phyloP scores from a whole-genome alignment of 768 basidiomycete species.

The Paxillus rubicundulus region DNA sequence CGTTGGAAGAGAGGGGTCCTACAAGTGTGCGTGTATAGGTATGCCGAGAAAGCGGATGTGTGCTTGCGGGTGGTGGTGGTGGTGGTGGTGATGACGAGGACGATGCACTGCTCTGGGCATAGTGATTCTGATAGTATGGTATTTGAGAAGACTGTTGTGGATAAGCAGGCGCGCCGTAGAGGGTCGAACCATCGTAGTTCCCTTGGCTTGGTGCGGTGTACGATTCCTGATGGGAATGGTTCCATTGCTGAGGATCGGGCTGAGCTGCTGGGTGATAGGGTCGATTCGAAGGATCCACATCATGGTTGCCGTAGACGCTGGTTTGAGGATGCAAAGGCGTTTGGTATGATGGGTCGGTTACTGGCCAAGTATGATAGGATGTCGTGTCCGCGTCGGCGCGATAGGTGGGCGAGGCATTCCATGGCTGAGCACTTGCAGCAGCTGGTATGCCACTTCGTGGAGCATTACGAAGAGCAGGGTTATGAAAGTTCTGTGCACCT shows the following conservation, averaged over 20 bases:
- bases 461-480: conserved; percentile 46
- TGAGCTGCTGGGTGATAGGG: conserved; percentile 31
- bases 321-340: conserved; percentile 25
- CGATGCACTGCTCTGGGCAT: conserved; percentile 23
- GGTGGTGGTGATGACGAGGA: conserved; percentile 32
- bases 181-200: conserved; percentile 20
- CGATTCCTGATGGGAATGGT: conserved; percentile 24
- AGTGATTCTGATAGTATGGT: conserved; percentile 28
- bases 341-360: conserved; percentile 39
- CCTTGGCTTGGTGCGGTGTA: conserved; percentile 28
- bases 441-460: conserved; percentile 20
- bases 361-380: conserved; percentile 52
- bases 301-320: conserved; percentile 24
- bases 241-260: conserved; percentile 37
- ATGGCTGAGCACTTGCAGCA: conserved; percentile 16
- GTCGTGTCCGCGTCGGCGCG: conserved; percentile 31
- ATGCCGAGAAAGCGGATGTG: conserved; percentile 56
- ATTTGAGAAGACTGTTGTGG: conserved; percentile 29
- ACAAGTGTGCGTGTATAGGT: conserved; percentile 86
- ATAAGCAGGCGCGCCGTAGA: conserved; percentile 27
- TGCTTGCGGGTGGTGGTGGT: conserved; percentile 30
- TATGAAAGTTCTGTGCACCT: conserved; percentile 38
- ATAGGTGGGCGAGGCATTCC: conserved; percentile 24
- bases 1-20: conserved; percentile 84
- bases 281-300: conserved; percentile 42